Conservation (phyloP, 345 rosid species). For the Eutrema yunnanense region DNA sequence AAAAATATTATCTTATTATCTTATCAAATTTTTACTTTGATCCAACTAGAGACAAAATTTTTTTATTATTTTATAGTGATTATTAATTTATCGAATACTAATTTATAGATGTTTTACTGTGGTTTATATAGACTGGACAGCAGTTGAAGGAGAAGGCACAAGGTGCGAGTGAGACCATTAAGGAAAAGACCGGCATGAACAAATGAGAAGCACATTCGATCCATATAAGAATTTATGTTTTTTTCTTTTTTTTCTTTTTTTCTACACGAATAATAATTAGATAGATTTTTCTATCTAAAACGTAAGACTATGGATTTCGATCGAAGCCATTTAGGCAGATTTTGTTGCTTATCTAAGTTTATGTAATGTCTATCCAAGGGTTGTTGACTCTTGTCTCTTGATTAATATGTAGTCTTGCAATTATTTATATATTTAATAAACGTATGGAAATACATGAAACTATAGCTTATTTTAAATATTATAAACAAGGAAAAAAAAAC, state of each 20-base stretch:
- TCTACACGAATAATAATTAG: constrained; percentile 9
- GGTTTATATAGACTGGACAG: constrained; percentile 41
- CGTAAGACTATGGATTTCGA: not conserved
- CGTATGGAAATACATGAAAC: not conserved
- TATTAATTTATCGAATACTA: too few species aligned
- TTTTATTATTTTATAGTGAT: too few species aligned
- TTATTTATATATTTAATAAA: constrained; percentile 3
- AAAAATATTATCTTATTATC: too few species aligned
- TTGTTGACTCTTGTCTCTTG: constrained; percentile 1
- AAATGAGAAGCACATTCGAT: constrained; percentile 27
- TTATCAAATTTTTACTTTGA: too few species aligned
- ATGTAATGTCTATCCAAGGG: not conserved
- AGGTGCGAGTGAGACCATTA: constrained; percentile 57
- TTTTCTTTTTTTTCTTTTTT: not conserved
- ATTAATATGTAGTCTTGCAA: constrained; percentile 11
- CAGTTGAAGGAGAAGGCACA: constrained; percentile 55
- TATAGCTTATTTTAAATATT: not conserved
- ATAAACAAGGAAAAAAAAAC: constrained; percentile 3
- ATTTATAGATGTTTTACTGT: too few species aligned
- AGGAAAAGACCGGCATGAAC: constrained; percentile 53
- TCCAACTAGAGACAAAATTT: too few species aligned
- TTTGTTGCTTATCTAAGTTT: not conserved
- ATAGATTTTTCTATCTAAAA: constrained; percentile 24
- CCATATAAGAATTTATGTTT: not conserved
- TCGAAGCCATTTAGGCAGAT: constrained; percentile 4